phyloP scores from a whole-genome alignment of 345 rosid genomes.

The Brassica cretica region DNA sequence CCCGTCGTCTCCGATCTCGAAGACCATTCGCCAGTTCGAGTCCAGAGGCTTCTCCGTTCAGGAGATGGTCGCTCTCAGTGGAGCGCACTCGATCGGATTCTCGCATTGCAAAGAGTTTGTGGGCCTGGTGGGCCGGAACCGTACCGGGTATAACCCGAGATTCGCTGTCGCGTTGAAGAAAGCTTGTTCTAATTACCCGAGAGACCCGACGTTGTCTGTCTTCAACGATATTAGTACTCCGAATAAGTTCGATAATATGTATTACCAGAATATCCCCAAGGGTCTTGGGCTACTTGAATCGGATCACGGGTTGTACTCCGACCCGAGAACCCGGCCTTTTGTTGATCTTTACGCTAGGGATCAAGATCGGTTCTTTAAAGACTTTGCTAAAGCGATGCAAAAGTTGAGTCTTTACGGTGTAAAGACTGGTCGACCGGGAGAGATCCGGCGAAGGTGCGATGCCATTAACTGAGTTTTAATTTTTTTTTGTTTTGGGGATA shows the following conservation, averaged over 20 bases:
- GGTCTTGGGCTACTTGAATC: constrained; percentile 79
- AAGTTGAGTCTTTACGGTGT: constrained; percentile 74
- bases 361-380: constrained; percentile 63
- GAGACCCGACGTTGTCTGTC: constrained; percentile 71
- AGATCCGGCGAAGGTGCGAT: constrained; percentile 90
- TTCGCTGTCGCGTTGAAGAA: constrained; percentile 60
- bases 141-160: constrained; percentile 65
- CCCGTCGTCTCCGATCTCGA: constrained; percentile 58
- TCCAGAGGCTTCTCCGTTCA: constrained; percentile 60
- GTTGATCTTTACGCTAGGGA: constrained; percentile 72
- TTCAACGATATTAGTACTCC: constrained; percentile 84
- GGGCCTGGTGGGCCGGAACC: constrained; percentile 40
- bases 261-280: constrained; percentile 69
- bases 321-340: constrained; percentile 58
- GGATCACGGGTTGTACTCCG: constrained; percentile 64
- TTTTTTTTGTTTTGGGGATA: background rate
- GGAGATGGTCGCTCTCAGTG: constrained; percentile 86
- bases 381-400: constrained; percentile 76
- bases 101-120: constrained; percentile 88
- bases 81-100: constrained; percentile 91
- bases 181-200: constrained; percentile 62
- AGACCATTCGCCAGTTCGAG: constrained; percentile 53
- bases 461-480: constrained; percentile 52
- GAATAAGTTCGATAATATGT: constrained; percentile 77
- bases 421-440: constrained; percentile 79